Evolutionary conservation across 495 filamentous ascomycete genomes (phyloP).

Genomic region (Aspergillus cristatus): DNA sequence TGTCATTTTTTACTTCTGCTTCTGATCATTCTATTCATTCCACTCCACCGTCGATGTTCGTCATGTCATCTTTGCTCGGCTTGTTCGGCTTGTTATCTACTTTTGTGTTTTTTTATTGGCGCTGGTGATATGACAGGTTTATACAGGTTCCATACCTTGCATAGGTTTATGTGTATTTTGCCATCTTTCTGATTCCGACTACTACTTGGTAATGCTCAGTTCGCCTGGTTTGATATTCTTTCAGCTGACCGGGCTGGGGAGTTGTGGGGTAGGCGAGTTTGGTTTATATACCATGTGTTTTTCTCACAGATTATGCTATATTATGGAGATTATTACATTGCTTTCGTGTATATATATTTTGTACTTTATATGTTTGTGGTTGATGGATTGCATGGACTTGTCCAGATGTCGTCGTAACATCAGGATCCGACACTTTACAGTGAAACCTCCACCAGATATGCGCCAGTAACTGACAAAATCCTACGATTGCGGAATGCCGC

Average conservation of each 20-base stretch:
- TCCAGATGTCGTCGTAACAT: no score
- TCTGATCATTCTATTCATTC: no score
- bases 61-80: constrained; percentile 17
- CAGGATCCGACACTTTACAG: no score
- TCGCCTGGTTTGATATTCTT: no score
- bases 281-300: background rate
- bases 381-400: background rate
- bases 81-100: constrained; percentile 11
- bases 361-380: background rate
- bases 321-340: background rate
- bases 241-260: no score
- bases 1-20: constrained; percentile 8
- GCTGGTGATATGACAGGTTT: constrained; percentile 23
- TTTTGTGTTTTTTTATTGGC: constrained; percentile 14
- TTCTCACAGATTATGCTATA: no score
- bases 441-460: no score
- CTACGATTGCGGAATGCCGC: no score
- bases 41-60: no score
- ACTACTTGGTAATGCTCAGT: no score
- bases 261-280: no score
- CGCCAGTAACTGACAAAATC: no score
- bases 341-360: background rate
- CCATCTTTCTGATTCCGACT: background rate
- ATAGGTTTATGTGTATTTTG: constrained; percentile 10
- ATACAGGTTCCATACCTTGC: constrained; percentile 16